These are phyloP conservation scores for Fomitopsis schrenkii DNA, from an alignment of 1,284 basidiomycete genomes.

Conservation along the genomic window DNA sequence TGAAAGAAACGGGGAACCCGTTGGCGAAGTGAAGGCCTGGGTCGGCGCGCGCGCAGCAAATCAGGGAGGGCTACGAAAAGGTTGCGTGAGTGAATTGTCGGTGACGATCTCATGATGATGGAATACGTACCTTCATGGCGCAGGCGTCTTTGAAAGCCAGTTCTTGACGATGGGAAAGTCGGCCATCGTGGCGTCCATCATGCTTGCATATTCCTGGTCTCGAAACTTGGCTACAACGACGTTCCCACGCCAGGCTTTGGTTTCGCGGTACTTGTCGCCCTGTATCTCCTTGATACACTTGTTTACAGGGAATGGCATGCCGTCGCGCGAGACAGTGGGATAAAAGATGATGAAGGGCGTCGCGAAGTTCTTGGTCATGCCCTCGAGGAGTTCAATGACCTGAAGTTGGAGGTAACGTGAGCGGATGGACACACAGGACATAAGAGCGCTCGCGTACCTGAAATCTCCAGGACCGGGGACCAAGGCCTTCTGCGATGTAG, in stretches of 20 bases:
- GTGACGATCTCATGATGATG: constrained; percentile 6
- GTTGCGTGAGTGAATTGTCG: constrained; percentile 6
- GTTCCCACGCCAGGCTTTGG: constrained; percentile 71
- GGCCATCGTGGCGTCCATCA: constrained; percentile 72
- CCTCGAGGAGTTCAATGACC: constrained; percentile 70
- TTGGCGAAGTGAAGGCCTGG: not conserved
- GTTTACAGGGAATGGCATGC: constrained; percentile 76
- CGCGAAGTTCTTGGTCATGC: constrained; percentile 72
- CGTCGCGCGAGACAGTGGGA: constrained; percentile 66
- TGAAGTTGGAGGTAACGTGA: constrained; percentile 23
- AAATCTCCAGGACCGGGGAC: constrained; percentile 65
- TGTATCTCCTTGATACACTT: constrained; percentile 71
- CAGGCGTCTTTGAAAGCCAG: constrained; percentile 62
- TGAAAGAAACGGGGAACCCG: not conserved
- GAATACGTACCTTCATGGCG: constrained; percentile 29
- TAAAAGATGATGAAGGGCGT: constrained; percentile 79
- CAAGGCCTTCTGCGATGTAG: constrained; percentile 69
- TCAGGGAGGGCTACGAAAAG: not conserved
- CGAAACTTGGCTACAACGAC: constrained; percentile 72
- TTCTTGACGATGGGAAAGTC: constrained; percentile 79
- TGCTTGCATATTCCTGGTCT: constrained; percentile 60
- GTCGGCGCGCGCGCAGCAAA: not conserved
- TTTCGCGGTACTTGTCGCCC: constrained; percentile 52
- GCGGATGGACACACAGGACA: constrained; percentile 9
- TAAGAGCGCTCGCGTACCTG: constrained; percentile 41